A percentile compares a stretch with the other conserved stretches of the same genome.
Conservation (phyloP, 306 rosid genomes). For the Cucurbita ficifolia region DNA sequence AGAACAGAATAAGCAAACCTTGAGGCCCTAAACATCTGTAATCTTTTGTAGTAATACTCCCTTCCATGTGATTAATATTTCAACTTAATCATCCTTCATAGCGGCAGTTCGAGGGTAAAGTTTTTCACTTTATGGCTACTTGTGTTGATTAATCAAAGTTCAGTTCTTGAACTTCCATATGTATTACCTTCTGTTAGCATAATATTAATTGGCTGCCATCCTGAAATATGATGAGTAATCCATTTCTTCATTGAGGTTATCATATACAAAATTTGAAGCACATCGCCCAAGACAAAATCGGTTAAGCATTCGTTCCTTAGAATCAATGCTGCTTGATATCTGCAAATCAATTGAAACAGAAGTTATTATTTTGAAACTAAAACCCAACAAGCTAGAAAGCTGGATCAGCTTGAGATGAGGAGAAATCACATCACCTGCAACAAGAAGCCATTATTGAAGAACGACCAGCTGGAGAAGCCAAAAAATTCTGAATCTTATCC, state of each 20-base stretch:
- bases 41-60: background rate
- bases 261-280: conserved; percentile 55
- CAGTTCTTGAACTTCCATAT: conserved; percentile 6
- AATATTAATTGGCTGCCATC: conserved; percentile 70
- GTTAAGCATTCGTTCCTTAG: conserved; percentile 41
- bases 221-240: conserved; percentile 47
- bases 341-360: conserved; percentile 13
- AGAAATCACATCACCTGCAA: conserved; percentile 41
- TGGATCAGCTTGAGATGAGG: background rate
- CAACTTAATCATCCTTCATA: background rate
- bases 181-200: conserved; percentile 22
- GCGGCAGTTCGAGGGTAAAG: background rate
- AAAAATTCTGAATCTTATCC: conserved; percentile 37
- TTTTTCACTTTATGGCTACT: background rate
- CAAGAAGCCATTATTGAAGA: conserved; percentile 38
- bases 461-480: conserved; percentile 43
- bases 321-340: conserved; percentile 54
- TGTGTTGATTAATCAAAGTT: background rate
- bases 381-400: background rate
- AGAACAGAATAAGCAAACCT: background rate
- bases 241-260: conserved; percentile 40
- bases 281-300: conserved; percentile 46
- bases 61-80: background rate
- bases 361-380: background rate
- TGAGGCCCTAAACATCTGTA: background rate